Evolutionary conservation across 257 asterid genomes (phyloP), one percentile per base, ranked within the genome.

Genomic region (Cynanchum wilfordii): DNA sequence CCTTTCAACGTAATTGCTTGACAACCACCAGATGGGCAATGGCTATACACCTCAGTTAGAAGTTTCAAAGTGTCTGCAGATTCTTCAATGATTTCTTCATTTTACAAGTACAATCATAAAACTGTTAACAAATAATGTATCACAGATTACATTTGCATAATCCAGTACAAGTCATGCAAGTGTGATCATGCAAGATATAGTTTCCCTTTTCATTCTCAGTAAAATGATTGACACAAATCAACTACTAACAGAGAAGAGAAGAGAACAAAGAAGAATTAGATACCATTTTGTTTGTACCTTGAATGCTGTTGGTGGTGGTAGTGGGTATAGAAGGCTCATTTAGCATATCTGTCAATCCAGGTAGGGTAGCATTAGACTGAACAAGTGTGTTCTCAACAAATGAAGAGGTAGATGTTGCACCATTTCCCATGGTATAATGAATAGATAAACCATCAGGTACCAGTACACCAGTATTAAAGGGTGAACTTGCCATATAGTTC

Each of bases 381-480:
- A 76, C 66, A 47, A 78, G 67, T 62, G 52, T 25, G 72, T 74
- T 68, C 57, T 78, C 80, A 67, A 76, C 71, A 73, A 50, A 73
- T 56, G 55, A 13, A 19, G 74, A 55, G 72, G 49, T 75, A n/a
- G 76, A 50, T 56, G 78, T 73, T 7, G 22, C 57, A 38, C 69
- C 75, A 36, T 71, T 64, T 19, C 79, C 73, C 30, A 45, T 70
- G 25, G 71, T 76, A 78, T 79, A 84, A 49, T 76, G 83, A 76
- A 84, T 64, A 45, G 86, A 77, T 64, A 83, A 62, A 56, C 83
- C 85, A 70, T 81, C 86, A 54, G 88, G 84, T 27, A 73, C 80
- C 67, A 86, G n/a, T 10, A 86, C 85, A 36, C 88, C 88, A 25
- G 90, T 81, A 17, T 79, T 76, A 49, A 83, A 77, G 10, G 88